Evolutionary conservation across 2,329 filamentous ascomycete species (phyloP), one percentile per base, ranked within the genome.

Genomic region (Penicillium freii): DNA sequence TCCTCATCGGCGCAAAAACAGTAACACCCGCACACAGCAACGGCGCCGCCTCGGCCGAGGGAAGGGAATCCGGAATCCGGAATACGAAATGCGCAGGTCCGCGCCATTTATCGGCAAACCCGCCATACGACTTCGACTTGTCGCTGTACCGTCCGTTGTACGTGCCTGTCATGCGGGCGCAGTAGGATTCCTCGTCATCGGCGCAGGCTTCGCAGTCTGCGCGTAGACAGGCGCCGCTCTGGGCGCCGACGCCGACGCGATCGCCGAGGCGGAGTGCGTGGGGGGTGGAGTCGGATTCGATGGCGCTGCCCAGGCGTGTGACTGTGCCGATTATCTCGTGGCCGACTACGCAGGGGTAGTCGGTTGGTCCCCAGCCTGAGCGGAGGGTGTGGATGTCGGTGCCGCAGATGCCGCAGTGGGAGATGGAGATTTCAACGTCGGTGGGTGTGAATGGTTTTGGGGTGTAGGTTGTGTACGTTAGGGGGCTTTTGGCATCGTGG

Each of bases 1-100:
- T 81, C 49, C 82, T 81, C 17, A 94, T 74, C 0, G 90, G 90
- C 5, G 83, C 82, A 69, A 84, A 94, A 0, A 87, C 82, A 0
- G 90, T 94, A 51, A 93, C 81, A 1, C 91, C 90, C 1, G 86
- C 90, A 69, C 90, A 93, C 29, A 93, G 80, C 78, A 94, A 85
- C 1, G 90, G 89, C 1, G 89, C 83, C 1, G 82, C 84, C 56
- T 81, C 77, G 10, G 77, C 79, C 31, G 75, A 79, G 1, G 73
- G 66, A 29, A 87, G 60, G 0, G 59, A 69, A 15, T 81, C 77
- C 0, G 84, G 84, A 57, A 87, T 85, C 66, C 76, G 80, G 66
- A 85, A 75, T 0, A 80, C 81, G 62, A 90, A 92, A 63, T 84
- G 81, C 17, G 75, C 77, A 1, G 81, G 80, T 0, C 79, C 80